Base-by-base conservation (phyloP, 352 stramenopile genomes). In the Phytopythium chamaehyphon region DNA sequence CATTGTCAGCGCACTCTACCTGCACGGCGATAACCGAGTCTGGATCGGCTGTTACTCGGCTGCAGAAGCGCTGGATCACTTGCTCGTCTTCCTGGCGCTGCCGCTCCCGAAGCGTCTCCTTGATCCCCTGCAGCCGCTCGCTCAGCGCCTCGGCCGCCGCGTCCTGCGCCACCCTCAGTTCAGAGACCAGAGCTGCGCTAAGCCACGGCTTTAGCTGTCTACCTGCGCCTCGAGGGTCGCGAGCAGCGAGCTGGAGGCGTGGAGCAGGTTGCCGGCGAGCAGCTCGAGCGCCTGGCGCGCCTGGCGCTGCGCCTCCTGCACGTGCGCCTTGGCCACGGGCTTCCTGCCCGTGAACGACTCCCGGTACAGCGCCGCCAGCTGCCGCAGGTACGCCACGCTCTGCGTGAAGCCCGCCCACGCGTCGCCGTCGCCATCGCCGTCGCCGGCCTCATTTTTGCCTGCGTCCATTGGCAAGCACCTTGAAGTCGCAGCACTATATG, bases 181-280 rank as follows among this genome's bases (percentile, higher is more conserved):
- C 28, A 8, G 39, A 22, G 15, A 47, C 28, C 21, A 54, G 35
- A 43, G 6, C n/a, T 14, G 3, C 22, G 21, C 24, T 44, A 16
- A 33, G 2, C 21, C 45, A 1, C 4, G 10, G 31, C 3, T 22
- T 40, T 21, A 11, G 2, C 28, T 15, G 23, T 42, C 16, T 39
- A 77, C 71, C 59, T 83, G 71, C 9, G 43, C 66, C 40, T 82
- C 71, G 24, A 86, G 59, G 3, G 35, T 43, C 26, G 52, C 57
- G 37, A 80, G 44, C 24, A 86, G 50, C 3, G 65, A 60, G 22
- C 60, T 72, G 35, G 75, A 73, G 7, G 61, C 62, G 37, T 79
- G 76, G 18, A 87, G 53, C 33, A 87, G 22, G 40, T 84, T 87
- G 10, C 73, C 78, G n/a, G 71, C 71, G 12, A 84, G 66, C 31